Evolutionary conservation across 768 basidiomycete genomes (phyloP).

Genomic region (Xerocomus potaroensis): DNA sequence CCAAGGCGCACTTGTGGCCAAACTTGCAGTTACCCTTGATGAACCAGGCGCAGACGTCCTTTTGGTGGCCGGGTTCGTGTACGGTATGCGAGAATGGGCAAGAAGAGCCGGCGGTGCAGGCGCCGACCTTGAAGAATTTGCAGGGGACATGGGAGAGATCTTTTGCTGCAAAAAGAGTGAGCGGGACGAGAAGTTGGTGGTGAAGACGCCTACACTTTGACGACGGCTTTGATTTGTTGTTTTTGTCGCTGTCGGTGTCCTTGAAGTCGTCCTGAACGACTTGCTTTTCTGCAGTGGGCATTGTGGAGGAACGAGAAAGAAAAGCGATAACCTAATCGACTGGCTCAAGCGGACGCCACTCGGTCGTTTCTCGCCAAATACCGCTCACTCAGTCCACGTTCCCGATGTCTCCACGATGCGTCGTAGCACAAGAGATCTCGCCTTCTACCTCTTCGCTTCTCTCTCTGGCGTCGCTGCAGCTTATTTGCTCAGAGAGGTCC

Average conservation of each 20-base stretch:
- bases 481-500: slow-evolving; percentile 19
- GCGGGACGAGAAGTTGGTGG: slow-evolving; percentile 2
- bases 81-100: slow-evolving; percentile 91
- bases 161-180: slow-evolving; percentile 48
- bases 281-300: slow-evolving; percentile 23
- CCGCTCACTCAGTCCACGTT: too few species aligned
- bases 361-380: background rate
- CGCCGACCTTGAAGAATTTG: slow-evolving; percentile 94
- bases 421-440: slow-evolving; percentile 7
- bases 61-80: slow-evolving; percentile 71
- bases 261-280: slow-evolving; percentile 18
- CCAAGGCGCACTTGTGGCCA: slow-evolving; percentile 83
- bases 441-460: slow-evolving; percentile 7
- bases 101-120: slow-evolving; percentile 88
- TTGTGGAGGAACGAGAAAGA: slow-evolving; percentile 1
- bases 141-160: slow-evolving; percentile 96
- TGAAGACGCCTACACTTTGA: slow-evolving; percentile 28
- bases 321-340: slow-evolving; percentile 3
- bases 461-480: slow-evolving; percentile 15
- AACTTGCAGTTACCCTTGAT: slow-evolving; percentile 91
- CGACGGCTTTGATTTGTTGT: slow-evolving; percentile 23
- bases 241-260: slow-evolving; percentile 22
- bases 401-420: slow-evolving; percentile 7
- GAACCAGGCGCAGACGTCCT: slow-evolving; percentile 85
- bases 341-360: background rate